A percentile compares a stretch with the other conserved stretches of the same genome.
Evolutionary conservation across 1,139 yeast species (phyloP).

Genomic region (Pichia inconspicua): DNA sequence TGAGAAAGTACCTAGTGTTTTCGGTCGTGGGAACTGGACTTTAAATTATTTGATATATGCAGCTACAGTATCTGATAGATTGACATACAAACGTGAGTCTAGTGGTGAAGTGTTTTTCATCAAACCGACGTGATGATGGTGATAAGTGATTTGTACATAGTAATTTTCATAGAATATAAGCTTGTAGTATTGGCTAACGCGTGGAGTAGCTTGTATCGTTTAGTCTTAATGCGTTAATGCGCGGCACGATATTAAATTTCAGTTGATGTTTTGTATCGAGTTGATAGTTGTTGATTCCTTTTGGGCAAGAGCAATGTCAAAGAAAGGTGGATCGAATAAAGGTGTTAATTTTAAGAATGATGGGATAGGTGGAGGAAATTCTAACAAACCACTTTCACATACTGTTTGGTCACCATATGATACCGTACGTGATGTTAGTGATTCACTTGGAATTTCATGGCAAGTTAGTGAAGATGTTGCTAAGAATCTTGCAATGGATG

Average conservation of each 20-base stretch:
- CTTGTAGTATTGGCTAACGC: too few relatives aligned
- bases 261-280: too few relatives aligned
- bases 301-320: conserved; percentile 2
- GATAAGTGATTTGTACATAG: too few relatives aligned
- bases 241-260: too few relatives aligned
- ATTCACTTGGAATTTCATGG: conserved; percentile 69
- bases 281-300: background rate
- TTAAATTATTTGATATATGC: conserved; percentile 52
- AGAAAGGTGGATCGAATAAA: conserved; percentile 1
- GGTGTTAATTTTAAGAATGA: background rate
- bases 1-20: conserved; percentile 54
- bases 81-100: conserved; percentile 51
- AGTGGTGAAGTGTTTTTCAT: conserved; percentile 57
- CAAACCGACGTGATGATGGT: conserved; percentile 16
- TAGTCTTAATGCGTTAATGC: too few relatives aligned
- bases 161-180: too few relatives aligned
- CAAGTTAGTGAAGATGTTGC: conserved; percentile 83
- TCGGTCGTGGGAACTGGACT: conserved; percentile 54
- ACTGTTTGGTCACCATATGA: conserved; percentile 97
- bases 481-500: conserved; percentile 95
- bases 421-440: conserved; percentile 95
- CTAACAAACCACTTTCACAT: conserved; percentile 44
- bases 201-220: too few relatives aligned
- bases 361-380: background rate
- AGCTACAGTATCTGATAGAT: conserved; percentile 49